These are phyloP conservation scores for Lenzites betulinus DNA, from an alignment of 768 basidiomycete genomes.

Conservation along the genomic window DNA sequence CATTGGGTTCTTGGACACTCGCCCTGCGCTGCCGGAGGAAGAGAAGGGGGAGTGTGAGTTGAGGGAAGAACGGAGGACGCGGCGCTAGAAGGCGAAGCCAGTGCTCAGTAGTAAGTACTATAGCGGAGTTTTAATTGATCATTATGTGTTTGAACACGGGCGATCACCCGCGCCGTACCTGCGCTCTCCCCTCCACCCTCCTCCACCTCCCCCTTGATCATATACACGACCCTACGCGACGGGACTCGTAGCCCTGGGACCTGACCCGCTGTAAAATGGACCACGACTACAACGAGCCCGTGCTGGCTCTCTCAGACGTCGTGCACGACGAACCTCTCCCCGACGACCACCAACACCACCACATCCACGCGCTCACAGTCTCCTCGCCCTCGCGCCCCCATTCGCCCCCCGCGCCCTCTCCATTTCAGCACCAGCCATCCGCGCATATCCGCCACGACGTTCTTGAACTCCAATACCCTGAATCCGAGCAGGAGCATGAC, in stretches of 20 bases:
- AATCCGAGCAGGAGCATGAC: slow-evolving; percentile 38
- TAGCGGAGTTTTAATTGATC: slow-evolving; percentile 20
- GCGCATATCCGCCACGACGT: slow-evolving; percentile 30
- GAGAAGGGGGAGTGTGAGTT: neutral
- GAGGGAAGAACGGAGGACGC: slow-evolving; percentile 11
- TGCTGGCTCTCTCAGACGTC: slow-evolving; percentile 79
- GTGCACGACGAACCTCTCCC: slow-evolving; percentile 78
- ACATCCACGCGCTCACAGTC: slow-evolving; percentile 27
- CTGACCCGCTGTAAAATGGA: slow-evolving; percentile 34
- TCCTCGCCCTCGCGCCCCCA: slow-evolving; percentile 19
- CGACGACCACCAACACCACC: slow-evolving; percentile 47
- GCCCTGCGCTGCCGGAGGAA: neutral
- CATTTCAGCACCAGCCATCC: slow-evolving; percentile 20
- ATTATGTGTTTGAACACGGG: slow-evolving; percentile 23
- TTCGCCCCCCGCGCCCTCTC: slow-evolving; percentile 24
- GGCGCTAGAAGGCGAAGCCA: slow-evolving; percentile 18
- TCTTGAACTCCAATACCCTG: slow-evolving; percentile 37
- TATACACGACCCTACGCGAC: slow-evolving; percentile 10
- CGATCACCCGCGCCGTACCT: slow-evolving; percentile 15
- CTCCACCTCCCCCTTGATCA: neutral
- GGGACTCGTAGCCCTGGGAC: neutral
- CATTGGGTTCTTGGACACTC: neutral
- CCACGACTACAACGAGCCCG: slow-evolving; percentile 56
- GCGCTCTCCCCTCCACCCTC: slow-evolving; percentile 1
- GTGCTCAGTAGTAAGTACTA: too few species aligned